Evolutionary conservation across 1,139 yeast genomes (phyloP).

Genomic region (Candida tropicalis): DNA sequence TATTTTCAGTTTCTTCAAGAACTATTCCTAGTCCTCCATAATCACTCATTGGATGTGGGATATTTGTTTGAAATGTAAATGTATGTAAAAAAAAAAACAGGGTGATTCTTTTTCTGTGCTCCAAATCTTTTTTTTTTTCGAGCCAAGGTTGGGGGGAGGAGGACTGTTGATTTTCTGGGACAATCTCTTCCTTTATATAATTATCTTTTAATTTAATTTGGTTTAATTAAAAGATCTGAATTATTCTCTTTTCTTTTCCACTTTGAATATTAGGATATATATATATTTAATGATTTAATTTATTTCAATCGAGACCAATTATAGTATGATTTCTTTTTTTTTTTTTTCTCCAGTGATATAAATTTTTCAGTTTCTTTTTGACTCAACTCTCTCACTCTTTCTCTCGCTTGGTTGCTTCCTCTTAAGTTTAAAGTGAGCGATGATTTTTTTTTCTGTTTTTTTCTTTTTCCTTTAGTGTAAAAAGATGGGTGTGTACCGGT

Average conservation of each 20-base stretch:
- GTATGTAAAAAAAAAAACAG: background rate
- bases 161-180: no score
- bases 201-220: no score
- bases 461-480: no score
- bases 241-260: background rate
- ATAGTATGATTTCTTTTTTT: background rate
- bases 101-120: no score
- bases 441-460: no score
- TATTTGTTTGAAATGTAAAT: background rate
- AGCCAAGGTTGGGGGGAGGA: background rate
- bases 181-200: no score
- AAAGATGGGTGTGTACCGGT: no score
- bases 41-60: conserved; percentile 14
- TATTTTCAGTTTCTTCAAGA: conserved; percentile 26
- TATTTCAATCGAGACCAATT: background rate
- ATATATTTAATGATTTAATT: background rate
- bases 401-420: no score
- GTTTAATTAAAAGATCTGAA: background rate
- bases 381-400: no score
- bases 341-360: background rate
- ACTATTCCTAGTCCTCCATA: conserved; percentile 35
- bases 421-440: no score
- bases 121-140: no score
- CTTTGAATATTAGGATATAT: background rate
- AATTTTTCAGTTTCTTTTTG: conserved; percentile 1